These are phyloP conservation scores for Juglanconis oblonga DNA, from an alignment of 2,329 filamentous ascomycete species.

Conservation along the genomic window DNA sequence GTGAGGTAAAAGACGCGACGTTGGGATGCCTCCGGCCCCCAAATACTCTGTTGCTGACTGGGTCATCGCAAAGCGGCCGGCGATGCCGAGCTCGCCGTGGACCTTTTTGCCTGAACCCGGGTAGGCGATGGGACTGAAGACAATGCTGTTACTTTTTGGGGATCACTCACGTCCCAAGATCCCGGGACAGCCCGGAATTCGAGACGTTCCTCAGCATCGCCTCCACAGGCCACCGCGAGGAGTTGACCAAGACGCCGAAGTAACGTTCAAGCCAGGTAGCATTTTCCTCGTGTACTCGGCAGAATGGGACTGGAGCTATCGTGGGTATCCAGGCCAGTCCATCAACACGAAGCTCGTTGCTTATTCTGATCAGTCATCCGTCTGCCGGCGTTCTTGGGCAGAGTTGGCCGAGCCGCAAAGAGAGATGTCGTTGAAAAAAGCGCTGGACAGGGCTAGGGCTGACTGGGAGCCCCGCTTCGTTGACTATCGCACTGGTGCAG, in stretches of 20 bases:
- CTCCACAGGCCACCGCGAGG: not conserved
- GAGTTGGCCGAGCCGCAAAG: not conserved
- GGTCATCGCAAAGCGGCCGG: too few species aligned
- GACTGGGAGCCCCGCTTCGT: not conserved
- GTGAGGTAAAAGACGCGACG: too few species aligned
- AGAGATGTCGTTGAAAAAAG: not conserved
- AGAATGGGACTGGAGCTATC: not conserved
- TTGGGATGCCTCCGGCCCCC: too few species aligned
- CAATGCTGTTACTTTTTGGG: too few species aligned
- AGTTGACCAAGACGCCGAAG: not conserved
- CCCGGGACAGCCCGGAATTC: too few species aligned
- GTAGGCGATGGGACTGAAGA: too few species aligned
- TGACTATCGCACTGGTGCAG: constrained; percentile 11
- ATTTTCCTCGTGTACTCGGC: not conserved
- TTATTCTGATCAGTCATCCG: too few species aligned
- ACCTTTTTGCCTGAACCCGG: not conserved
- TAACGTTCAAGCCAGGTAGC: constrained; percentile 1
- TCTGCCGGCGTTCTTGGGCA: not conserved
- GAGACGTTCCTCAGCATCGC: too few species aligned
- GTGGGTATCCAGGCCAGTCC: not conserved
- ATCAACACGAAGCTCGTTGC: not conserved
- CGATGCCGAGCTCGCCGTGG: not conserved
- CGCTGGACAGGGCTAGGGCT: not conserved
- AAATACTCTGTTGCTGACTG: too few species aligned
- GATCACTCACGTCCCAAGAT: too few species aligned